Base-by-base conservation (phyloP, 2,329 filamentous ascomycete species). In the Teratosphaeria epicoccoides region DNA sequence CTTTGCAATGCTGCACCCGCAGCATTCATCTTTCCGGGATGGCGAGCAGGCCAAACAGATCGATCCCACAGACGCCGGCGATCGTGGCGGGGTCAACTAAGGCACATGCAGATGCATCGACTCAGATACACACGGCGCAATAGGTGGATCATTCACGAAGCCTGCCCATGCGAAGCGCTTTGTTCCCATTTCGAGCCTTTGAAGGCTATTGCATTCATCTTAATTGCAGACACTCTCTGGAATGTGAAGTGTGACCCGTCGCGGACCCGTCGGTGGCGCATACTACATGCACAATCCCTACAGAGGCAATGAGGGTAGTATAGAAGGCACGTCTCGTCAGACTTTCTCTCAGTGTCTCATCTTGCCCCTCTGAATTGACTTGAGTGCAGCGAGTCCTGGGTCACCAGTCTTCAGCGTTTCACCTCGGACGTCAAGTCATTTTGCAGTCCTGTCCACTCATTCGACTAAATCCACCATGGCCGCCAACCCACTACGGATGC, bases 401-500 rank as follows among this genome's bases (percentile, higher is more conserved):
- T 17, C 33, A 40, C 17, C 33, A 40, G 33, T 5, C 33, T 17
- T 40, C n/a, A 40, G 17, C n/a, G n/a, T 20, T 40, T 40, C 14
- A 17, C 6, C 33, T 7, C n/a, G 33, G 43, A 46, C 43, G 22
- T 24, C 23, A 24, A 46, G 20, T 24, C 20, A 24, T 23, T 6
- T 48, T 22, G 23, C 24, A n/a, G 14, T 37, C 25, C 11, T 20
- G 14, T 33, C 46, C 23, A 28, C 46, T 29, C 46, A 26, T 12
- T 48, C 24, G 33, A 14, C 28, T 26, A 24, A 24, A 12, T 50
- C 25, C 17, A 23, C 28, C 22, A 53, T 53, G 51, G 47, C 51
- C 10, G 29, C 56, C n/a, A 49, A 56, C 23, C 53, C 43, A 9
- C 52, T 61, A 7, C 59, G 62, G 26, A 48, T 59, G 24, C 62